A percentile compares a stretch with the other conserved stretches of the same genome.
phyloP scores from a whole-genome alignment of 192 early-diverging fungal species.

The Podila horticola region DNA sequence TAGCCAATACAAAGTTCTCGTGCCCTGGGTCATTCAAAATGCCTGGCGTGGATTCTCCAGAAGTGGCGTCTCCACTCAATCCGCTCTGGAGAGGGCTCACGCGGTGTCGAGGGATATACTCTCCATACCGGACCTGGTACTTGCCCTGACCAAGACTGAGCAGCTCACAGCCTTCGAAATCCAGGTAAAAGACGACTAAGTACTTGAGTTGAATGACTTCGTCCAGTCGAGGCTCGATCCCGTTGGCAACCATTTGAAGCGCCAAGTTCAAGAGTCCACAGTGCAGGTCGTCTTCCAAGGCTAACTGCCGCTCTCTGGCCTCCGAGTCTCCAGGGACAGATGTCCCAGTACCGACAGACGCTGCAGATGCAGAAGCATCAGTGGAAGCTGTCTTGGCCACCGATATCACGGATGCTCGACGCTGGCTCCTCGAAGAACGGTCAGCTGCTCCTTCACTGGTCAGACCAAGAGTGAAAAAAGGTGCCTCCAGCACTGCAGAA shows the following conservation, averaged over 20 bases:
- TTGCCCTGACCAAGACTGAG: slow-evolving; percentile 41
- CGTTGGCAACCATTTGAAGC: slow-evolving; percentile 66
- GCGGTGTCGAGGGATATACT: slow-evolving; percentile 51
- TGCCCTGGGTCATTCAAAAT: slow-evolving; percentile 39
- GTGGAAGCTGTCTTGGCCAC: not conserved
- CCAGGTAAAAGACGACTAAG: slow-evolving; percentile 58
- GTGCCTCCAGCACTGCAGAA: not conserved
- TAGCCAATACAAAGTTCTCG: slow-evolving; percentile 41
- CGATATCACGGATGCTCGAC: slow-evolving; percentile 25
- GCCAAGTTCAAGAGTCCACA: slow-evolving; percentile 59
- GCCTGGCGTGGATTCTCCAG: not conserved
- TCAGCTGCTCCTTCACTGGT: not conserved
- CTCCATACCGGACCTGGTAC: slow-evolving; percentile 52
- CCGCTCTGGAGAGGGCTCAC: slow-evolving; percentile 15
- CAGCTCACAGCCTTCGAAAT: slow-evolving; percentile 59
- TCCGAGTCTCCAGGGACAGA: not conserved
- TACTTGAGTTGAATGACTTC: slow-evolving; percentile 61
- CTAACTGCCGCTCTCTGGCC: slow-evolving; percentile 24
- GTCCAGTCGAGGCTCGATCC: slow-evolving; percentile 52
- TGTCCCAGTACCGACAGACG: not conserved
- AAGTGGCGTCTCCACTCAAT: not conserved
- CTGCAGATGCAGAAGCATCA: not conserved
- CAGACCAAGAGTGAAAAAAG: no score
- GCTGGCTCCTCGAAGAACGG: slow-evolving; percentile 18
- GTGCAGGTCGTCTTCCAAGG: slow-evolving; percentile 36